Base-by-base conservation (phyloP, 164 flowering plant genomes). In the Stephania cephalantha region DNA sequence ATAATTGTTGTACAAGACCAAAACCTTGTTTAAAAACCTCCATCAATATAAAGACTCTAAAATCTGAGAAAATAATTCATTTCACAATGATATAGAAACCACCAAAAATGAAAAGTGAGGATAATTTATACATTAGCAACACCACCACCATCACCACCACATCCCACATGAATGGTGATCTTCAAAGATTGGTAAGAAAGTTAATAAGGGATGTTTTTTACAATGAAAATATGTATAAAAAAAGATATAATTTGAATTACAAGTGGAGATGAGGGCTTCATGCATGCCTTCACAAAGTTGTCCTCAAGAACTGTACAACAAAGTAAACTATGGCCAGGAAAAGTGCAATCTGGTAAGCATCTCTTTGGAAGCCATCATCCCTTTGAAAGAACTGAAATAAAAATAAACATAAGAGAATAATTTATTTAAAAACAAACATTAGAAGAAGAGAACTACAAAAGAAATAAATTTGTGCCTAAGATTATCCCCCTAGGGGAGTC, bases 311-410 rank as follows among this genome's bases (percentile, higher is more conserved):
- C 86, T 93, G 96, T 84, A 93, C 96, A 77, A 95, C 90, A 75
- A 93, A 90, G 81, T 93, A 95, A 30, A 89, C 35, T 31, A 93
- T 67, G 20, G 98, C 98, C 44, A 91, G 80, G 73, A 93, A 77
- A 44, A 95, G 84, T 0, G 93, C 98, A 74, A 93, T 78, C 78
- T 93, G 98, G 85, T 91, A 93, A 5, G 83, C 78, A 78, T 95
- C 99, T 82, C 92, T 86, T 79, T 91, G 97, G 82, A 93, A 90
- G 77, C 89, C 70, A 71, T 91, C 91, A 20, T 90, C 94, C 77
- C 84, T 84, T 78, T 93, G 92, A 76, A 95, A 95, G 85, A 91
- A 95, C 98, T 93, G 90, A 67, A 79, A 58, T 15, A 71, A 82
- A 65, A 73, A 58, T 65, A 76, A 64, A 35, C 42, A 35, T 35